Conservation (phyloP, 768 basidiomycete genomes). For the Tricholomella constricta region DNA sequence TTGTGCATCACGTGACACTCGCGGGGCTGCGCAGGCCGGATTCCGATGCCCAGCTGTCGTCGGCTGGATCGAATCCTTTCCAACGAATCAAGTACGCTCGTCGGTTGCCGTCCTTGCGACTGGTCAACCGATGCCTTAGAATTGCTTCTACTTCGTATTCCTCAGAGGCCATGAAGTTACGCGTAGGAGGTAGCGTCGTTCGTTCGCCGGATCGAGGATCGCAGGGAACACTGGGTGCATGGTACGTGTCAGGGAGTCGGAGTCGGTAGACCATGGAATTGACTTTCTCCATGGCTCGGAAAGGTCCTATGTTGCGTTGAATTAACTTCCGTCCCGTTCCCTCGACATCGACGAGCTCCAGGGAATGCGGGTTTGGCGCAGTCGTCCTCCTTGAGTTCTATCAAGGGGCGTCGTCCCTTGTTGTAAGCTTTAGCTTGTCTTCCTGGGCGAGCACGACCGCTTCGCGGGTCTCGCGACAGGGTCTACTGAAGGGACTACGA, state of each 20-base stretch:
- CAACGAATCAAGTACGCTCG: neutral
- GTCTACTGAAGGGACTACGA: neutral
- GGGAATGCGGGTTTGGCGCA: conserved; percentile 24
- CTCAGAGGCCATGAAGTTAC: neutral
- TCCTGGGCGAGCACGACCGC: neutral
- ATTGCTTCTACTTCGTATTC: conserved; percentile 1
- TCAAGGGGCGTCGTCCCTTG: conserved; percentile 2
- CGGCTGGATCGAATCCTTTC: neutral
- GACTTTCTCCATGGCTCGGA: conserved; percentile 24
- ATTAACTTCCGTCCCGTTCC: conserved; percentile 27
- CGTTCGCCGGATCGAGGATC: neutral
- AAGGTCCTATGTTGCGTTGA: conserved; percentile 24
- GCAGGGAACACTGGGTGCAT: conserved; percentile 23
- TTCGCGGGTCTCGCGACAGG: neutral
- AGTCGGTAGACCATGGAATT: conserved; percentile 26
- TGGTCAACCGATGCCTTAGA: neutral
- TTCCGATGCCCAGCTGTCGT: neutral
- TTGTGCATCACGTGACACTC: neutral
- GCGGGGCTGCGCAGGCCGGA: neutral
- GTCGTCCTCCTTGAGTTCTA: neutral
- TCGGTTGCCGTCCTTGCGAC: neutral
- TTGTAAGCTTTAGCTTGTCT: neutral
- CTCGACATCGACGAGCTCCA: conserved; percentile 21
- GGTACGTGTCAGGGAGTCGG: conserved; percentile 21
- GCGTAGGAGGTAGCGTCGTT: neutral